phyloP scores from a whole-genome alignment of 2,329 filamentous ascomycete species.

The Xylariomycetidae sp. region DNA sequence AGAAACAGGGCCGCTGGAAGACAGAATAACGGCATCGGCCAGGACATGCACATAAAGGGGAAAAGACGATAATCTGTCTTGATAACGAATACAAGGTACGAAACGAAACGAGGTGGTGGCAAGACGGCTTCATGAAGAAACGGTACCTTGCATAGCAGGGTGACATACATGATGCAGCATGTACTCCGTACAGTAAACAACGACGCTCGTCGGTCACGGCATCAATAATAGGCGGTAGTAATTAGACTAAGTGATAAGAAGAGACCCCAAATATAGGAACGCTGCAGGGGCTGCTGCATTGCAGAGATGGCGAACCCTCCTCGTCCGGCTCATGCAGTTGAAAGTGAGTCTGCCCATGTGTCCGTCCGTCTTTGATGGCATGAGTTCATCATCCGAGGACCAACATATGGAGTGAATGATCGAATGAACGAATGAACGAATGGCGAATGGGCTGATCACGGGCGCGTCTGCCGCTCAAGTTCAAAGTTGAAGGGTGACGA shows the following conservation, averaged over 20 bases:
- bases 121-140: no score
- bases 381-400: no score
- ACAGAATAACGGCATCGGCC: not conserved
- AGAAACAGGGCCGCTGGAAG: not conserved
- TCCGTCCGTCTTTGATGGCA: not conserved
- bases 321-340: not conserved
- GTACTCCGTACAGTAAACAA: no score
- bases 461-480: no score
- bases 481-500: no score
- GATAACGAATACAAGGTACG: no score
- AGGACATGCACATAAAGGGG: not conserved
- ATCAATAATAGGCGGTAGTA: not conserved
- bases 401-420: no score
- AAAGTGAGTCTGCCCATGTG: not conserved
- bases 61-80: no score
- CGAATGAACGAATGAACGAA: no score
- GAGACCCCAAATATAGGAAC: not conserved
- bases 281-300: not conserved
- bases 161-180: not conserved
- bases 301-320: not conserved
- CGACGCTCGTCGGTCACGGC: not conserved
- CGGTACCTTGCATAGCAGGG: not conserved
- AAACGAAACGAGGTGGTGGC: no score
- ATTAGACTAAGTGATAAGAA: no score
- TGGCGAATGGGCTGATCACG: no score